Evolutionary conservation across 2,329 filamentous ascomycete genomes (phyloP).

Genomic region (Trichoderma endophyticum): DNA sequence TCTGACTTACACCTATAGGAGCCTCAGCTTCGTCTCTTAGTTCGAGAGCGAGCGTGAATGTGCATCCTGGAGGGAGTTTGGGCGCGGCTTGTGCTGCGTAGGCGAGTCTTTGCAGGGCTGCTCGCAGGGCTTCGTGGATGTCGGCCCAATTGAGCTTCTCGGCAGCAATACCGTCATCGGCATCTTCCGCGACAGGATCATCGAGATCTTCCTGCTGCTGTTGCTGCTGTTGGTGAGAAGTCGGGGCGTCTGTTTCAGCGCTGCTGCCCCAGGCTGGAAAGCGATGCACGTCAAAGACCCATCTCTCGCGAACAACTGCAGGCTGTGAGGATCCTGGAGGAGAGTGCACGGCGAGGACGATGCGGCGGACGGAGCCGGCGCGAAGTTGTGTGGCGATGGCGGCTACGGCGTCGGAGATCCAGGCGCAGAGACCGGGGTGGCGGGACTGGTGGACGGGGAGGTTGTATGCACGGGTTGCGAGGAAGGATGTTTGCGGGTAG

Average conservation of each 20-base stretch:
- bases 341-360: constrained; percentile 49
- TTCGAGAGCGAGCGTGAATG: constrained; percentile 75
- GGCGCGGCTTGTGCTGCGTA: constrained; percentile 56
- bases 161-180: constrained; percentile 28
- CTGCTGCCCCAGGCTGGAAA: constrained; percentile 41
- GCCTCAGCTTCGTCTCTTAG: constrained; percentile 58
- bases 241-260: not conserved
- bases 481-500: constrained; percentile 75
- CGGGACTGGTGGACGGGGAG: constrained; percentile 80
- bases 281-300: constrained; percentile 55
- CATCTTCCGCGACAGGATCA: constrained; percentile 22
- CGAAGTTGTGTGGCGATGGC: constrained; percentile 70
- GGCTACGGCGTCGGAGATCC: constrained; percentile 77
- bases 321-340: too few relatives aligned
- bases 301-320: constrained; percentile 51
- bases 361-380: constrained; percentile 45
- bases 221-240: constrained; percentile 19
- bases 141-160: constrained; percentile 51
- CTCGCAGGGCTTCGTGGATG: constrained; percentile 70
- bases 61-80: constrained; percentile 61
- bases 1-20: constrained; percentile 53
- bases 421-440: constrained; percentile 80
- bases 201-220: constrained; percentile 22
- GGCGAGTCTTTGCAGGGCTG: constrained; percentile 60
- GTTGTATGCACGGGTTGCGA: constrained; percentile 77